Evolutionary conservation across 768 basidiomycete genomes (phyloP), one percentile per base, ranked within the genome.

Genomic region (Tephrocybe sp.): DNA sequence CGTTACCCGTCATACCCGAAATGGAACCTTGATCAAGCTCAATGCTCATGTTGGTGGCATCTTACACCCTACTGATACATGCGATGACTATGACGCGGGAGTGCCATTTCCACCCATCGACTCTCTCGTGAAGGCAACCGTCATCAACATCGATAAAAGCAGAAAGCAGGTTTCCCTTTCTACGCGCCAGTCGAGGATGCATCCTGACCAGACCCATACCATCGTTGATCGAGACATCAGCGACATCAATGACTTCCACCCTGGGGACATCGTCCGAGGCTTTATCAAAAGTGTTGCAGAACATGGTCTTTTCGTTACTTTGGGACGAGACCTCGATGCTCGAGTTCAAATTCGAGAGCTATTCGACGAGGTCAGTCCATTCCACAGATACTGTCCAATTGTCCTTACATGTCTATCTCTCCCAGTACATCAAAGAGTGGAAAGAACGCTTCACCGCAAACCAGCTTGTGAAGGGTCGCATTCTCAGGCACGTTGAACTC

Each of bases 341-440:
- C 83, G 94, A 15, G 85, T 99, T 22, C 92, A 95, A 69, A 97
- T 97, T 62, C 84, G 79, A 61, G 91, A 97, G 67, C 77, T 95
- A 4, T 97, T 95, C 62, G 91, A 97, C 60, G 92, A 94, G 50
- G 79, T 79, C 39, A 37, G 72, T 80, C 19, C 12, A 7, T 45
- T 23, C 50, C 15, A 11, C 47, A 22, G 22, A 45, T 47, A 27
- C 13, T 29, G 10, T 18, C 22, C 21, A 19, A 18, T 23, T 31
- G 37, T 25, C 53, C 50, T 48, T 31, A 58, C 33, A 58, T n/a
- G n/a, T n/a, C n/a, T n/a, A n/a, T 40, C n/a, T 41, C 30, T 50
- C 53, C 18, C 57, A 97, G 91, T 98, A 81, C 67, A 80, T 97
- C 60, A 97, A 97, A 68, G 94, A 97, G 33, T 99, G 95, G 95